Percentiles rank a stretch among this genome's conserved stretches.
These are phyloP conservation scores for Straminergon stramineum DNA, from an alignment of 225 moss, liverwort and hornwort genomes.

Conservation along the genomic window DNA sequence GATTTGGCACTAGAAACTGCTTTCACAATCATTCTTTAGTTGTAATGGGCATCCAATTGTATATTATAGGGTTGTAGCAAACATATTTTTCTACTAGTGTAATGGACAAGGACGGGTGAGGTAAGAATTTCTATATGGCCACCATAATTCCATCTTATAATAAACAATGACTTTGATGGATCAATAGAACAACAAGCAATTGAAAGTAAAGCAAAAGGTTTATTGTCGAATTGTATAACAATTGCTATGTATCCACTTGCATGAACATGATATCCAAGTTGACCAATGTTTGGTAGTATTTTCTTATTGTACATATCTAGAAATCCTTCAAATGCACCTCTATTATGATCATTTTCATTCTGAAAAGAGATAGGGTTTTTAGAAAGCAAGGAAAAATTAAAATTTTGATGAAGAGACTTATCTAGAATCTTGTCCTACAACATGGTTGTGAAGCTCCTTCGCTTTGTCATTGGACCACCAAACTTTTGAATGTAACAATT, in stretches of 20 bases:
- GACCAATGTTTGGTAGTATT: rapidly evolving
- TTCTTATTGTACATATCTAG: rapidly evolving
- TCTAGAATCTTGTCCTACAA: rapidly evolving
- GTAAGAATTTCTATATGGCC: not conserved
- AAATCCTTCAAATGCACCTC: not conserved
- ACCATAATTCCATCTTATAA: no score
- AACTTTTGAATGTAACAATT: not conserved
- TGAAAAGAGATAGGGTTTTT: rapidly evolving
- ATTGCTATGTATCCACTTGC: rapidly evolving
- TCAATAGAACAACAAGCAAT: not conserved
- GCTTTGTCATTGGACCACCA: rapidly evolving
- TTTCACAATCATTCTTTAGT: no score
- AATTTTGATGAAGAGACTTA: rapidly evolving
- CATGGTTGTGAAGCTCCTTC: rapidly evolving
- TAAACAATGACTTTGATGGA: not conserved
- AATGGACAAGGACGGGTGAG: rapidly evolving
- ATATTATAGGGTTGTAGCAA: no score
- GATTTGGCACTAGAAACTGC: no score
- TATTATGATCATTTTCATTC: not conserved
- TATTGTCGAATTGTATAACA: rapidly evolving
- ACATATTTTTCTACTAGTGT: no score
- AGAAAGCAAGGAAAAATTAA: not conserved
- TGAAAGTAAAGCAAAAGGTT: not conserved
- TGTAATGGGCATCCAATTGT: no score
- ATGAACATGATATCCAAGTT: rapidly evolving